Evolutionary conservation across 768 basidiomycete species (phyloP), one percentile per base, ranked within the genome.

Genomic region (Ramaria rubella): DNA sequence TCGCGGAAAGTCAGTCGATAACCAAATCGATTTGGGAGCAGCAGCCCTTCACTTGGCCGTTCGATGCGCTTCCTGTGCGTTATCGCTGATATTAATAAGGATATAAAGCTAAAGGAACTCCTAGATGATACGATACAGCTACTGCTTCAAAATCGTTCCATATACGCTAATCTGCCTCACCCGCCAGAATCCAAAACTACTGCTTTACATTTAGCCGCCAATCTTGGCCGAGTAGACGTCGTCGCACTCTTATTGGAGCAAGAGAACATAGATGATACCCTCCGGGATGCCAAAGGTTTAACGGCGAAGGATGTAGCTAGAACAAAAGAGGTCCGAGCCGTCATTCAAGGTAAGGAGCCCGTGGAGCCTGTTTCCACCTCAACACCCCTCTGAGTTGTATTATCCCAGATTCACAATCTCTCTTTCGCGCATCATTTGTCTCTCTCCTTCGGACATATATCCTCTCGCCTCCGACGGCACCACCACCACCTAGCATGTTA

Each of bases 41-140:
- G 84, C 87, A 2, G 86, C 87, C 0, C 71, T 92, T 6, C 89
- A 92, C 68, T 79, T 92, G 2, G 89, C 87, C 11, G 81, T 92
- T n/a, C 80, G 87, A 42, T 91, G 90, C 67, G 88, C 81, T 57
- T 83, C 84, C 9, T 77, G 87, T 87, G 62, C 23, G 82, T 72
- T n/a, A 4, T 31, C 8, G 26, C 15, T 23, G 14, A 30, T 14
- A n/a, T 31, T 15, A n/a, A 31, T 33, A 29, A 15, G 17, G 46
- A 57, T 40, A 27, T 36, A 52, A 45, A 48, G 49, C 59, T 42
- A 21, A 61, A 21, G 3, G 59, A n/a, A 7, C 1, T 38, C 15
- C 12, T 58, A 87, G 86, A 70, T 40, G 80, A 85, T 45, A 92
- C 88, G 0, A 77, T 91, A 14, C 68, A 79, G 11, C 70, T 90